Evolutionary conservation across 306 rosid genomes (phyloP).

Genomic region (Vigna reflexopilosa): DNA sequence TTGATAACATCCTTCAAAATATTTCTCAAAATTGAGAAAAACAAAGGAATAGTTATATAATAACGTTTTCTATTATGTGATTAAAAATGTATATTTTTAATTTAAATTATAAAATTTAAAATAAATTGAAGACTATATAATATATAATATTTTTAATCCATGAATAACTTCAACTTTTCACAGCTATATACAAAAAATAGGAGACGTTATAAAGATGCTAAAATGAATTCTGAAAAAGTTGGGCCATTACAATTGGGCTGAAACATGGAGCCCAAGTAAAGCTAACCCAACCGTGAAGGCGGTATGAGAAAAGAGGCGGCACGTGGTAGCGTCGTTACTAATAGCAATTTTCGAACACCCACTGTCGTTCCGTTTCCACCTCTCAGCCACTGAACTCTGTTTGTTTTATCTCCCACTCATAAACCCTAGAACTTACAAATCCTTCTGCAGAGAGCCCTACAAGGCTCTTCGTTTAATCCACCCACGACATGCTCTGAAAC

Average conservation of each 20-base stretch:
- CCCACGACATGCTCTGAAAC: constrained; percentile 16
- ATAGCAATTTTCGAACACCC: background rate
- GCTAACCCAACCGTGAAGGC: background rate
- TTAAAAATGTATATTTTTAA: too few species aligned
- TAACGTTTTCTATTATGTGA: too few species aligned
- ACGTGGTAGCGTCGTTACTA: constrained; percentile 46
- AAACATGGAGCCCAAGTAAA: background rate
- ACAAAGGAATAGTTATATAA: too few species aligned
- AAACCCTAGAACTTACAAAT: constrained; percentile 48
- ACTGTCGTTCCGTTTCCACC: background rate
- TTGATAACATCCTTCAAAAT: too few species aligned
- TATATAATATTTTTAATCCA: too few species aligned
- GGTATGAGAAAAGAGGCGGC: constrained; percentile 36
- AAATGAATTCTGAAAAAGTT: too few species aligned
- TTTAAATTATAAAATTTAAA: too few species aligned
- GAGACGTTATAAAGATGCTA: too few species aligned
- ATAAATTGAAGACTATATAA: too few species aligned
- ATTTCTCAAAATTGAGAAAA: too few species aligned
- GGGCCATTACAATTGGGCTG: constrained; percentile 1
- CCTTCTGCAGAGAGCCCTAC: background rate
- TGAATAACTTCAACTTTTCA: too few species aligned
- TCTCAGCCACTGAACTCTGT: background rate
- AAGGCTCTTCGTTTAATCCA: constrained; percentile 17
- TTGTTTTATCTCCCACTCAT: constrained; percentile 16
- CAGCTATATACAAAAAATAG: too few species aligned